Base-by-base conservation (phyloP, 2,329 filamentous ascomycete genomes). In the Xenoacremonium recifei region DNA sequence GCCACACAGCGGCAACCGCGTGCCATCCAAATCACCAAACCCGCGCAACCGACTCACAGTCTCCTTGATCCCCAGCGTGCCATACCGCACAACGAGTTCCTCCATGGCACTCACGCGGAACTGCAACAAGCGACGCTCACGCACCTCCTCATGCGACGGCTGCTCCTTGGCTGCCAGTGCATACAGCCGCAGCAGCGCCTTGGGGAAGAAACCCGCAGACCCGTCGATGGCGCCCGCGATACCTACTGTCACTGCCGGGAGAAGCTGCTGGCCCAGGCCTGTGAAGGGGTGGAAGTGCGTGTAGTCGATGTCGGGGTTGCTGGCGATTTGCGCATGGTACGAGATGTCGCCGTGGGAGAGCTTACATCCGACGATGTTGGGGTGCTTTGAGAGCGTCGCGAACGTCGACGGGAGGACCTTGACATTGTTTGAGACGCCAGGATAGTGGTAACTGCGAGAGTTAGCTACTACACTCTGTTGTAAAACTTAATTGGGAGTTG, bases 281-380 rank as follows among this genome's bases (percentile, higher is more conserved):
- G 79, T 82, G 66, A 79, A 85, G 21, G 79, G 75, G 50, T 71
- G 73, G 66, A 85, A 85, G 35, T 73, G 65, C 3, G 62, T 55
- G 54, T 79, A 72, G 60, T 84, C 76, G 56, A 85, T 82, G 35
- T 68, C 59, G 0, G 81, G 81, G 52, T 74, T 77, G 4, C 74
- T 70, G 4, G 77, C 79, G 44, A 85, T 75, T 59, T 84, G 76
- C 4, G 76, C 71, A 58, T 84, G 80, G 52, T 77, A 71, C n/a
- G 80, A 82, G 35, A 85, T 72, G 57, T 84, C 79, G 37, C 80
- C 81, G 59, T 86, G 82, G 1, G 80, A 85, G 52, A 86, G 76
- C 65, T 86, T 86, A 65, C 79, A 83, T 37, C 82, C 82, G 4
- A 85, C 81, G 44, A 85, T 84, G 56, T 85, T 85, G 21, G 77